Base-by-base conservation (phyloP, 2,329 filamentous ascomycete genomes). In the Dryadomyces quercivorus region DNA sequence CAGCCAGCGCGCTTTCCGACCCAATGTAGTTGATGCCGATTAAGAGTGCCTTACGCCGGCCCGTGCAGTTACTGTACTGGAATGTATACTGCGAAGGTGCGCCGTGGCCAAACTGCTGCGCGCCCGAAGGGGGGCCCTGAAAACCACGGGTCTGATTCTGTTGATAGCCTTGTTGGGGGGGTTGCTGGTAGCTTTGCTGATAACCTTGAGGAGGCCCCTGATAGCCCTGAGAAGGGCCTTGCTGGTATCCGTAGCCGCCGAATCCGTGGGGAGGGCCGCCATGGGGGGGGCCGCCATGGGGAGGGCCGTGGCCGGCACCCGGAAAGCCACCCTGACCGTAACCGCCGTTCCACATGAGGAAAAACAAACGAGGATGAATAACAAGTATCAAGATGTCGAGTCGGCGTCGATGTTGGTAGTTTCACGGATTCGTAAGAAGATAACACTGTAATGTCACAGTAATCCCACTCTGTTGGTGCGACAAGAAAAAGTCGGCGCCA, bases 11-110 rank as follows among this genome's bases (percentile, higher is more conserved):
- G 50, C 80, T 85, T 21, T 81, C 70, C 64, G 86, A 82, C 52
- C 82, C 81, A 62, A 88, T 85, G 72, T 90, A 90, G 74, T 90
- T 90, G 74, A 90, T 88, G 52, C 86, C 86, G 59, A 90, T 87
- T 55, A 90, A 71, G 55, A 90, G 71, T 8, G 86, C 86, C 72
- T 88, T 88, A 63, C 85, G 76, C 59, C 77, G 78, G 52, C 86
- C 86, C 7, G 81, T 84, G 66, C 86, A 90, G 65, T 83, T 81
- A 55, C 82, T 86, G 72, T 88, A 88, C 69, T 88, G 82, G 71
- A 87, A 89, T 7, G 77, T 82, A 66, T 88, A 88, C 58, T 75
- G 77, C 20, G 75, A 68, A 2, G 85, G 85, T 1, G 85, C 85
- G 57, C 85, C 85, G 59, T 83, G 76, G 51, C 84, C 82, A 61